Percentiles rank a stretch among this genome's conserved stretches.
Evolutionary conservation across 2,329 filamentous ascomycete species (phyloP).

Genomic region (Botryotinia narcissicola): DNA sequence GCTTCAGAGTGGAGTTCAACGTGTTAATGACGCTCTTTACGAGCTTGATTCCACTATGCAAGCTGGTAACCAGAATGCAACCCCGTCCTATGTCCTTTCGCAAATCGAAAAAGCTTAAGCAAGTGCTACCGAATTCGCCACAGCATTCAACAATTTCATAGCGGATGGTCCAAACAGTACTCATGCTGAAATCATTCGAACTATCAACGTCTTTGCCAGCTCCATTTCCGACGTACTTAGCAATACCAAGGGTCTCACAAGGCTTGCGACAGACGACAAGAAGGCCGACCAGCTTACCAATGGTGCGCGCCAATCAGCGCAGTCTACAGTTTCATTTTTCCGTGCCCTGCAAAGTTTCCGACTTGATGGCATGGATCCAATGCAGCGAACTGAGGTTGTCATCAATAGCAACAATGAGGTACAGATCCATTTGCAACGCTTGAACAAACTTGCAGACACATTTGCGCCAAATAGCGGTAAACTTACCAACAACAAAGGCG

Average conservation of each 20-base stretch:
- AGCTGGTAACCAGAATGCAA: constrained; percentile 96
- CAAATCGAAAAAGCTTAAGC: constrained; percentile 96
- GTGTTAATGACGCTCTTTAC: constrained; percentile 94
- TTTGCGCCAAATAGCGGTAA: constrained; percentile 87
- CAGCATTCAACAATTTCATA: constrained; percentile 97
- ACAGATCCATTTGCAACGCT: constrained; percentile 85
- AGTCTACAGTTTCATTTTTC: constrained; percentile 91
- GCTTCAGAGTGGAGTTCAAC: constrained; percentile 84
- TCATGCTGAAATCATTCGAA: constrained; percentile 88
- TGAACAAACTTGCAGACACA: constrained; percentile 89
- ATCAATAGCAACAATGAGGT: constrained; percentile 98
- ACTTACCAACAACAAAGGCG: constrained; percentile 73
- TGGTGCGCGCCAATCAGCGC: constrained; percentile 78
- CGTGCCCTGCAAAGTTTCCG: constrained; percentile 90
- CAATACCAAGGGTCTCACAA: constrained; percentile 92
- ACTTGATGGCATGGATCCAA: constrained; percentile 81
- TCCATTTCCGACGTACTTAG: constrained; percentile 90
- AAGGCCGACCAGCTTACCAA: constrained; percentile 84
- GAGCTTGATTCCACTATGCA: constrained; percentile 98
- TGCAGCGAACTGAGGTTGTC: constrained; percentile 94
- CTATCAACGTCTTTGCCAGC: constrained; percentile 84
- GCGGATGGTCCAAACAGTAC: constrained; percentile 90
- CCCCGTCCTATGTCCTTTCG: constrained; percentile 88
- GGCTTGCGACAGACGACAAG: constrained; percentile 93
- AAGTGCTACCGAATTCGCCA: constrained; percentile 94